Evolutionary conservation across 306 rosid species (phyloP).

Genomic region (Cicer arietinum): DNA sequence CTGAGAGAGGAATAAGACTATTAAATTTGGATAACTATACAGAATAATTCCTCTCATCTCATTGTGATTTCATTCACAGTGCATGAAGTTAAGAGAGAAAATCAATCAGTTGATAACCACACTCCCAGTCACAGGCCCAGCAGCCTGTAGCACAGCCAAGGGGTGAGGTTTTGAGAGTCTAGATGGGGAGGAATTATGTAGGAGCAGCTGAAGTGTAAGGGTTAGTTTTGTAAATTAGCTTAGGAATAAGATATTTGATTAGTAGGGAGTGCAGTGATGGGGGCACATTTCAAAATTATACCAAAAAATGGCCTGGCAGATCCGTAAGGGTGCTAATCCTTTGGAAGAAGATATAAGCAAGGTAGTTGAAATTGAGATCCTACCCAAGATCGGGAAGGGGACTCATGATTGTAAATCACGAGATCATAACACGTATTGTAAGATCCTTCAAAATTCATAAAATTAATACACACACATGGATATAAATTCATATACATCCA

Average conservation of each 20-base stretch:
- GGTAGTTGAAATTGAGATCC: too few species aligned
- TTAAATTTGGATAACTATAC: not conserved
- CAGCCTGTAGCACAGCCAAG: not conserved
- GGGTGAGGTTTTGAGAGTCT: not conserved
- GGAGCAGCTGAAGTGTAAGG: not conserved
- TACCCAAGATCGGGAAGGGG: too few species aligned
- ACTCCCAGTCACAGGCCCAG: not conserved
- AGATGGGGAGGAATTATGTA: not conserved
- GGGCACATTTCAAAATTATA: not conserved
- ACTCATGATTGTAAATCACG: too few species aligned
- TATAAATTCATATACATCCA: too few species aligned
- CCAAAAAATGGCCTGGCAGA: not conserved
- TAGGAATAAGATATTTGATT: not conserved
- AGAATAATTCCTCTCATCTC: slow-evolving; percentile 3
- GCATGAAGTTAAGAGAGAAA: not conserved
- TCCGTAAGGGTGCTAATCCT: not conserved
- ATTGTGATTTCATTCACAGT: not conserved
- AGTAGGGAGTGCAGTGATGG: not conserved
- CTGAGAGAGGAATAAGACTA: slow-evolving; percentile 26
- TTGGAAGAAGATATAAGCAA: not conserved
- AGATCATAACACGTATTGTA: too few species aligned
- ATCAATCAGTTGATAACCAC: not conserved
- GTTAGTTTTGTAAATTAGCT: not conserved
- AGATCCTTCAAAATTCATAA: too few species aligned
- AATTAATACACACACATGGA: too few species aligned